Conservation (phyloP, 2,329 filamentous ascomycete genomes). For the Fusarium subglutinans region DNA sequence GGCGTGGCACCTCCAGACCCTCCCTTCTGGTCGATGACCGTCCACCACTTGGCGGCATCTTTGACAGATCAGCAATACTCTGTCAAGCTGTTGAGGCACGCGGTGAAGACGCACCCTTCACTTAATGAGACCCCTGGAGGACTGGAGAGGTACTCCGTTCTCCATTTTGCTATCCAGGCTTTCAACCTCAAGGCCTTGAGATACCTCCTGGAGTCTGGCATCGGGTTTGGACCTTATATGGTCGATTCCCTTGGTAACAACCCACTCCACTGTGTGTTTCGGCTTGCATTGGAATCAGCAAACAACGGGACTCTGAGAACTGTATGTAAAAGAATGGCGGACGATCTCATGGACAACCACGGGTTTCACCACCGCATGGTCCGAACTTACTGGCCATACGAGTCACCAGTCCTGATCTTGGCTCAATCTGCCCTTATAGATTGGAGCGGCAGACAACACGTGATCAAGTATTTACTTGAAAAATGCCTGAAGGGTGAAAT, state of each 20-base stretch:
- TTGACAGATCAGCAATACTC: not conserved
- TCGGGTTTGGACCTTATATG: not conserved
- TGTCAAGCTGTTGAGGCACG: not conserved
- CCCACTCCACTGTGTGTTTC: not conserved
- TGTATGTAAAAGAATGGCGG: not conserved
- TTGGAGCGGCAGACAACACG: not conserved
- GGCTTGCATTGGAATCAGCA: not conserved
- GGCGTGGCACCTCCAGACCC: not conserved
- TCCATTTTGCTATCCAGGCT: slow-evolving; percentile 4
- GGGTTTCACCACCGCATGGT: not conserved
- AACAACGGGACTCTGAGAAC: not conserved
- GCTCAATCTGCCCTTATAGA: not conserved
- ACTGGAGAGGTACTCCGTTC: not conserved
- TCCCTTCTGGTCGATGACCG: not conserved
- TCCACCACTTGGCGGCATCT: not conserved
- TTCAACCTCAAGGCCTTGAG: not conserved
- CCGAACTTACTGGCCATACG: not conserved
- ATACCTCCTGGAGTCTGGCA: not conserved
- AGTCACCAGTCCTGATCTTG: not conserved
- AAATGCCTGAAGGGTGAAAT: not conserved
- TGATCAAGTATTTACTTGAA: not conserved
- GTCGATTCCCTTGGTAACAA: not conserved
- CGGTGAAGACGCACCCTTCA: not conserved
- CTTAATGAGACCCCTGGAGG: not conserved
- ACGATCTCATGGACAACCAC: not conserved